These are phyloP conservation scores for Dacryopinax primogenitus DNA, from an alignment of 768 basidiomycete genomes.

Conservation along the genomic window DNA sequence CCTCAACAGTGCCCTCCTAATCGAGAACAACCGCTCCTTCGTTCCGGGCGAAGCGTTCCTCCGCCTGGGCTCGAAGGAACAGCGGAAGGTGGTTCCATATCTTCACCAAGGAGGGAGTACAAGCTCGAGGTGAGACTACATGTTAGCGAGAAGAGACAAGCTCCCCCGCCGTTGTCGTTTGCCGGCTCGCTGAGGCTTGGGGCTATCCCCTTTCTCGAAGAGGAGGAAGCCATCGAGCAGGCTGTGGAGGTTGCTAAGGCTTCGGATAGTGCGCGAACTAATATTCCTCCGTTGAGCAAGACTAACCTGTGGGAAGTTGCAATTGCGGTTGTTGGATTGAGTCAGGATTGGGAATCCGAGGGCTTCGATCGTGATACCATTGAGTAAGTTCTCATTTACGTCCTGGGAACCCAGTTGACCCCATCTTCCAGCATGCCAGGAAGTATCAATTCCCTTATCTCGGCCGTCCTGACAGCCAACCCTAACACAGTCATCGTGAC, in stretches of 20 bases:
- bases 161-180: conserved; percentile 50
- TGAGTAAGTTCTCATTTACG: too few species aligned
- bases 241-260: conserved; percentile 56
- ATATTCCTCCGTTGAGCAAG: too few species aligned
- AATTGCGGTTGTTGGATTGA: conserved; percentile 65
- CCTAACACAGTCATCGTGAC: conserved; percentile 59
- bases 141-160: conserved; percentile 47
- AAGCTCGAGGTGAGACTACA: conserved; percentile 49
- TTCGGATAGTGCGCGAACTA: too few species aligned
- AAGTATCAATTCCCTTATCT: conserved; percentile 57
- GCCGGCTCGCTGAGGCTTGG: too few species aligned
- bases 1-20: conserved; percentile 33
- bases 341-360: conserved; percentile 65
- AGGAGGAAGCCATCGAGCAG: conserved; percentile 43
- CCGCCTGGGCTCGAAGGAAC: too few species aligned
- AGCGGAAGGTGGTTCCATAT: too few species aligned
- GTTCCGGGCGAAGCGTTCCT: too few species aligned
- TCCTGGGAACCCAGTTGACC: too few species aligned
- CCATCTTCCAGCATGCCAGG: too few species aligned
- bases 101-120: too few species aligned
- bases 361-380: conserved; percentile 58
- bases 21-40: background rate
- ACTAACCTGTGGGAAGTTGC: too few species aligned
- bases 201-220: conserved; percentile 49
- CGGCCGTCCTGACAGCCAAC: conserved; percentile 51